Evolutionary conservation across 768 basidiomycete genomes (phyloP).

Genomic region (Mycena belliarum): DNA sequence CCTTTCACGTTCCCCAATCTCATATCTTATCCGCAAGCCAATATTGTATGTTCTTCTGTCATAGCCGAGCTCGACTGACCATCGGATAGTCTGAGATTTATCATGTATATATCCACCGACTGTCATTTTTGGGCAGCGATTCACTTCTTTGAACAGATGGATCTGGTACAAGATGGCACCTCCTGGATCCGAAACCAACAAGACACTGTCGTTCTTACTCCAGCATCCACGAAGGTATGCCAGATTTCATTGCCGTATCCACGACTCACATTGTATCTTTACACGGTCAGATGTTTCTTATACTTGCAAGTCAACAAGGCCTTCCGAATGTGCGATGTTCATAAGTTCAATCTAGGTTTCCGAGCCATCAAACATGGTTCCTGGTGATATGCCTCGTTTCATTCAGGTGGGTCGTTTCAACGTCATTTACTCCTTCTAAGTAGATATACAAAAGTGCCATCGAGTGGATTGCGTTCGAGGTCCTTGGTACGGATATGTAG

Average conservation of each 20-base stretch:
- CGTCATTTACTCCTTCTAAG: neutral
- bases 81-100: slow-evolving; percentile 51
- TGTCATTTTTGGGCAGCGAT: neutral
- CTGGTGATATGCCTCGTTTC: slow-evolving; percentile 53
- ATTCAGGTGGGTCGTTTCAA: slow-evolving; percentile 46
- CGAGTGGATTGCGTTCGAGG: slow-evolving; percentile 72
- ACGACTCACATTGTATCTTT: neutral
- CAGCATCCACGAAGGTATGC: slow-evolving; percentile 71
- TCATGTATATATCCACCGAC: slow-evolving; percentile 49
- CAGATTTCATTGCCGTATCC: neutral
- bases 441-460: slow-evolving; percentile 38
- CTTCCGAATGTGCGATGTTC: neutral
- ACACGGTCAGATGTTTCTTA: slow-evolving; percentile 51
- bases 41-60: slow-evolving; percentile 7
- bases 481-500: slow-evolving; percentile 46
- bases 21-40: too few species aligned
- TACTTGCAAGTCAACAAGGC: slow-evolving; percentile 45
- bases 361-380: slow-evolving; percentile 78
- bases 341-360: slow-evolving; percentile 43
- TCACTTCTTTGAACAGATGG: slow-evolving; percentile 50
- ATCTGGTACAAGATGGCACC: slow-evolving; percentile 50
- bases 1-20: too few species aligned
- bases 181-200: slow-evolving; percentile 43
- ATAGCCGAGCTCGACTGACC: neutral
- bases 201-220: slow-evolving; percentile 70